Base-by-base conservation (phyloP, 768 basidiomycete genomes). In the Mycena maculata region DNA sequence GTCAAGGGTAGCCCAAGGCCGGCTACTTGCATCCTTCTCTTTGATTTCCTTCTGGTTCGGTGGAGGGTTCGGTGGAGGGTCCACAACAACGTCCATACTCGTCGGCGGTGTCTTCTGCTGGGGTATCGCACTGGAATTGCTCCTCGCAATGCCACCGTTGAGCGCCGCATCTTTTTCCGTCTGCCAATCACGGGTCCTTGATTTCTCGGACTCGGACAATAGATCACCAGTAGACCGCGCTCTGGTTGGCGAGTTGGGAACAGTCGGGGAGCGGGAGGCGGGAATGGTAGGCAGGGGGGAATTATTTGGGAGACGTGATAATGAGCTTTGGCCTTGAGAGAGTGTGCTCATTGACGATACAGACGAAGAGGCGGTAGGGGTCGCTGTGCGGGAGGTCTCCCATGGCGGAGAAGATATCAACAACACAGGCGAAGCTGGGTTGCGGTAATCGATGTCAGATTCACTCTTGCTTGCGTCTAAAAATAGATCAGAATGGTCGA, bases 1-100 rank as follows among this genome's bases (percentile, higher is more conserved):
- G 5, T 94, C 92, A 57, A 94, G 73, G 42, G 89, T 90, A 50
- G 90, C 90, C 85, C 89, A 94, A 63, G 90, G 87, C 69, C 88
- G 83, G 58, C 82, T 84, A 63, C 38, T 92, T 88, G 84, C 77
- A 60, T 88, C 87, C 72, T 85, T 89, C 66, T 84, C 81, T 57
- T 81, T 81, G 7, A 54, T 71, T 52, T 79, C 78, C 50, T 76
- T 77, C 54, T 73, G 76, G 64, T 77, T 77, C 25, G 78, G 76
- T 16, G 72, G 49, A 25, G 63, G 65, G 20, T 76, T 74, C 52
- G 78, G 76, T 16, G 72, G 49, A 25, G 63, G 65, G 20, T 76
- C 74, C 52, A 71, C 72, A 28, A 65, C 54, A 36, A 69, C 74
- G n/a, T 75, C 72, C 41, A 58, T 16, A 18, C 22, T 60, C 11